Percentiles rank a stretch among this genome's conserved stretches.
Evolutionary conservation across 164 flowering plant species (phyloP).

Genomic region (Tetrastigma voinierianum): DNA sequence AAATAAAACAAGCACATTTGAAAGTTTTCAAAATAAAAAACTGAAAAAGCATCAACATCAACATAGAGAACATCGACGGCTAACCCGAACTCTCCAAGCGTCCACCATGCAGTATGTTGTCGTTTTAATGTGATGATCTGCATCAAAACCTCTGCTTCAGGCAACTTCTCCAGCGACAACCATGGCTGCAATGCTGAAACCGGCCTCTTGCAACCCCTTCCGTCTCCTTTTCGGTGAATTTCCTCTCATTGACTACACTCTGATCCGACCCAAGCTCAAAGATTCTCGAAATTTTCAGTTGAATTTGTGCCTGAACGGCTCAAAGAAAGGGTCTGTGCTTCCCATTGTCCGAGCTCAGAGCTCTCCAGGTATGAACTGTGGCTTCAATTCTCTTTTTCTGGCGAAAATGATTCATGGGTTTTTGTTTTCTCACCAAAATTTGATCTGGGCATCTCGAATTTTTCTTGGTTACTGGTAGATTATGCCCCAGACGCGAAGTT

Average conservation of each 20-base stretch:
- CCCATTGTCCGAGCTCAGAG: slow-evolving; percentile 57
- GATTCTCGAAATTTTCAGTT: slow-evolving; percentile 16
- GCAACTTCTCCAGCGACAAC: background rate
- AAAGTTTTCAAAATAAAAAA: too few relatives aligned
- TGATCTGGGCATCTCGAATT: slow-evolving; percentile 4
- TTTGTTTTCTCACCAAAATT: background rate
- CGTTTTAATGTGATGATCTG: background rate
- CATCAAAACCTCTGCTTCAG: background rate
- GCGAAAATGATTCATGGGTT: background rate
- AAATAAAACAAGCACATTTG: too few relatives aligned
- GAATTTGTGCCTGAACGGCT: slow-evolving; percentile 19
- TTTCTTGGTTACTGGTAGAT: slow-evolving; percentile 34
- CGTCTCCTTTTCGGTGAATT: slow-evolving; percentile 10
- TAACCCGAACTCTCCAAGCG: too few relatives aligned
- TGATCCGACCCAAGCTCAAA: slow-evolving; percentile 11
- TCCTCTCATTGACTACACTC: slow-evolving; percentile 9
- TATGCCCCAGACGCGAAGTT: slow-evolving; percentile 75
- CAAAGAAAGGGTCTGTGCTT: slow-evolving; percentile 24
- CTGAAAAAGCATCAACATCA: too few relatives aligned
- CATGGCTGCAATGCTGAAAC: slow-evolving; percentile 28
- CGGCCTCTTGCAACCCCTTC: slow-evolving; percentile 12
- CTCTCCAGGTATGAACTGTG: slow-evolving; percentile 34
- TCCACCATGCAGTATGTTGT: too few relatives aligned
- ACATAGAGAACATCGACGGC: too few relatives aligned
- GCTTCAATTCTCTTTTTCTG: background rate